Evolutionary conservation across 2,329 filamentous ascomycete genomes (phyloP).

Genomic region (Xylariomycetidae sp.): DNA sequence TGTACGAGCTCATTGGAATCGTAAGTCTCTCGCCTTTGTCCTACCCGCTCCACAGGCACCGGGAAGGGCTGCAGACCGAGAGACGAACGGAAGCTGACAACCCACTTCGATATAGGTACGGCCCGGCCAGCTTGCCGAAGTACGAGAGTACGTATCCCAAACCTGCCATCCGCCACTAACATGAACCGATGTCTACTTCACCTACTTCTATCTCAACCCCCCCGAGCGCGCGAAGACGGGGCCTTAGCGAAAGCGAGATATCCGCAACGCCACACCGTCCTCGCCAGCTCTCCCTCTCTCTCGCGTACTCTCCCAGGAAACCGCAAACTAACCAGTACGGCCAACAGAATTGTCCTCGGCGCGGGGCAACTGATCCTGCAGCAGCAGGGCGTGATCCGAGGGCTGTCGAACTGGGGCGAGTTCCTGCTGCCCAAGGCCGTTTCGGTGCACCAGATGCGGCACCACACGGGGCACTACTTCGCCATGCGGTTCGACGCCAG

Average conservation of each 20-base stretch:
- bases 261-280: no score
- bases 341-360: conserved; percentile 83
- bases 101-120: conserved; percentile 89
- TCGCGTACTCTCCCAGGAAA: no score
- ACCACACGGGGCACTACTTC: conserved; percentile 91
- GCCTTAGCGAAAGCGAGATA: no score
- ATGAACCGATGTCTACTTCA: not conserved
- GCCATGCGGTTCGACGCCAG: conserved; percentile 92
- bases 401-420: conserved; percentile 90
- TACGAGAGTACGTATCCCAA: conserved; percentile 76
- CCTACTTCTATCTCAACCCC: no score
- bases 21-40: conserved; percentile 46
- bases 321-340: no score
- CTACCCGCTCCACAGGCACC: not conserved
- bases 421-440: conserved; percentile 78
- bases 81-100: no score
- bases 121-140: conserved; percentile 80
- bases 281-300: no score
- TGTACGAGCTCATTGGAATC: conserved; percentile 96
- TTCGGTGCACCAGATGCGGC: conserved; percentile 73
- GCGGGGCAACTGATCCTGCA: conserved; percentile 77
- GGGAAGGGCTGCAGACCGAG: no score
- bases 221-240: no score
- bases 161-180: not conserved
- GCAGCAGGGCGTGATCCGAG: conserved; percentile 82